Base-by-base conservation (phyloP, 129 eudicot species). In the Centella asiatica region DNA sequence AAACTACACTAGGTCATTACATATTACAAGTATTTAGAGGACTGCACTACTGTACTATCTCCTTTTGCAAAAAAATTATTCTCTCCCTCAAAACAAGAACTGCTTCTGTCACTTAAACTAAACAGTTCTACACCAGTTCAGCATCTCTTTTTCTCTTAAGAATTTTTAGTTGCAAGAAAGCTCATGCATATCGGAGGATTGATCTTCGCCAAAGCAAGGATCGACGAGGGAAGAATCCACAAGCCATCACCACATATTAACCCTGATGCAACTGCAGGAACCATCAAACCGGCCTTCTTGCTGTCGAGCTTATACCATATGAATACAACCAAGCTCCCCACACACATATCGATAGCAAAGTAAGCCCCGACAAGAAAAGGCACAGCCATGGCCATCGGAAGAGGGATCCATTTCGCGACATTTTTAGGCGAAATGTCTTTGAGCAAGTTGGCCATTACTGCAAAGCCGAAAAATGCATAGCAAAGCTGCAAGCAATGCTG, bases 361-460 rank as follows among this genome's bases (percentile, higher is more conserved):
- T 66, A 58, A 6, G 78, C 78, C 56, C 78, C 78, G 1, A 73
- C 78, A 0, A 73, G 62, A 37, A 73, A 73, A 7, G 78, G 78
- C 33, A 73, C 78, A 26, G 77, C 77, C 71, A 72, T 72, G 24
- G 64, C 77, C 72, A 73, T 73, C 3, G 78, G 78, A 33, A 73
- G 73, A 5, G 78, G 78, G 37, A 73, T 37, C 72, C 68, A 73
- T 19, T 60, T 66, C 25, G 72, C 72, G 6, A 73, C 13, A 32
- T 45, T 59, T 24, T 58, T 15, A 1, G 72, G 77, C 13, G 48
- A 48, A 10, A 66, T 23, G 5, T 73, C 78, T 46, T 68, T 58
- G 2, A 60, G 14, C 27, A 66, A n/a, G 61, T 73, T 73, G 28
- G 63, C 72, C 6, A 17, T 4, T 26, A 73, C 40, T 5, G 72